phyloP scores from a whole-genome alignment of 768 basidiomycete species.

The Trametopsis cervina region DNA sequence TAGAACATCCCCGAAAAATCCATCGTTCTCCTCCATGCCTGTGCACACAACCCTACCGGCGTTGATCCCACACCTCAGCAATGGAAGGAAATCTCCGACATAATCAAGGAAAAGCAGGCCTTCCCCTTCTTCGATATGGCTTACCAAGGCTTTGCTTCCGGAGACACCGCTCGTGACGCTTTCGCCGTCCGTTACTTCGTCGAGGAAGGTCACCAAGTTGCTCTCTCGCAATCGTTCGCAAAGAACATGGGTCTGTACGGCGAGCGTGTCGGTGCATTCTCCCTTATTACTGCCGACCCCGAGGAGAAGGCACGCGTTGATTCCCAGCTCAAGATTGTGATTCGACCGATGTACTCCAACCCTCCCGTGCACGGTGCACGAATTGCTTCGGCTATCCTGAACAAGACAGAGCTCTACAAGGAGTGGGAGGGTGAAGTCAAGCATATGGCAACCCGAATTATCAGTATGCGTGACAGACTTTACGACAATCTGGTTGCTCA shows the following conservation, averaged over 20 bases:
- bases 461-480: constrained; percentile 83
- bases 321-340: constrained; percentile 91
- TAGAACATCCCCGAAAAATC: constrained; percentile 69
- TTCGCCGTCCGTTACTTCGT: constrained; percentile 95
- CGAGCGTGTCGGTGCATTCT: constrained; percentile 97
- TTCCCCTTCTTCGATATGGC: constrained; percentile 99
- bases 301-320: constrained; percentile 84
- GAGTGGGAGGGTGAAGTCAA: constrained; percentile 93
- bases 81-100: constrained; percentile 85
- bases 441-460: constrained; percentile 93
- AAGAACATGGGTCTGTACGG: constrained; percentile 99
- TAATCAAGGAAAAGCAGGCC: constrained; percentile 81
- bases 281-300: constrained; percentile 59
- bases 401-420: constrained; percentile 61
- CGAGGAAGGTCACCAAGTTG: constrained; percentile 80
- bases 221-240: constrained; percentile 92
- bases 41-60: constrained; percentile 99
- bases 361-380: constrained; percentile 88
- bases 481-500: constrained; percentile 72
- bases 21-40: constrained; percentile 89
- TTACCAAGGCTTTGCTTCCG: constrained; percentile 98
- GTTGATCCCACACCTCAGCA: constrained; percentile 91
- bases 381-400: constrained; percentile 80
- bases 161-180: constrained; percentile 83
- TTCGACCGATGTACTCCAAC: constrained; percentile 97